Base-by-base conservation (phyloP, 768 basidiomycete genomes). In the Lactarius hengduanensis region DNA sequence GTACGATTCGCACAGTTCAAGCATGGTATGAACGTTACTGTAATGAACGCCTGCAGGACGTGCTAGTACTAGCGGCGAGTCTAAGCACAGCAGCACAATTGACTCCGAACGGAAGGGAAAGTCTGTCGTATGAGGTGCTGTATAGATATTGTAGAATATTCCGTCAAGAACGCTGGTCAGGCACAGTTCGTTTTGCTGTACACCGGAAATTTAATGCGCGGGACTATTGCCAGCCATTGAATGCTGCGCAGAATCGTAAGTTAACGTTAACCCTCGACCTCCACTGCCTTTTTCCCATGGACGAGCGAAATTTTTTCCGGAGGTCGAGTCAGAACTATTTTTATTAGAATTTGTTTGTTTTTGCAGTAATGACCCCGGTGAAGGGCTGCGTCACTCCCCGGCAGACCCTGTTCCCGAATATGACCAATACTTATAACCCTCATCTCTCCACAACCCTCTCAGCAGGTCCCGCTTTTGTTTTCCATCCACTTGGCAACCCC, bases 301-400 rank as follows among this genome's bases (percentile, higher is more conserved):
- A 38, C 36, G 36, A 38, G 36, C 11, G 36, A 38, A 11, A 10
- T 38, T 38, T 38, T 38, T 50, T 50, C 22, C 47, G 22, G 22
- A 3, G n/a, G 22, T 56, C 54, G 32, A 30, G 54, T 56, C 54
- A n/a, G 26, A 32, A 28, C 16, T 55, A 4, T 13, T 30, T 40
- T 28, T 13, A 2, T 9, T 41, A 8, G 32, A 13, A 26, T 20
- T 43, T 15, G 13, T n/a, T 45, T 59, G 32, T 28, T 11, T 38
- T 13, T 26, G 5, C 30, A 4, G 30, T 30, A 2, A 28, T 41
- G 61, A 59, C 11, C 11, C 36, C 36, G 36, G 36, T 45, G 61
- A 53, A 34, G 38, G 40, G 36, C 50, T 65, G 54, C 65, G 34
- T 58, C 65, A 62, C 56, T 47, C 3, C 58, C 65, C 66, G 61